phyloP scores from a whole-genome alignment of 108 stramenopile species.

The Epipyxis sp. region DNA sequence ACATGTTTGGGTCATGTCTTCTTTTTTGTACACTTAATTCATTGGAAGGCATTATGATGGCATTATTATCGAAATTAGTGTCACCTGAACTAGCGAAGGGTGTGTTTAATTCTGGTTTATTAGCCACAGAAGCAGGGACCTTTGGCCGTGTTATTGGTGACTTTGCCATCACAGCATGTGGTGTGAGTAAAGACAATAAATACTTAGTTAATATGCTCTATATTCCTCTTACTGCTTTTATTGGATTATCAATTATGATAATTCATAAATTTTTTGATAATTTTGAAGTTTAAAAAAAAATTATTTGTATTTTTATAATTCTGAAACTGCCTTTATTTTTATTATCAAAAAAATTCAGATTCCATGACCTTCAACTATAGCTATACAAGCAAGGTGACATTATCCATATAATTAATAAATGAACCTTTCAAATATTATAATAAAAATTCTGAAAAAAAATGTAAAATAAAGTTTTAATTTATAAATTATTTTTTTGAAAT shows the following conservation, averaged over 20 bases:
- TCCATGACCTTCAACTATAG: no score
- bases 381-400: no score
- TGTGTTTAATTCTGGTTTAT: constrained; percentile 76
- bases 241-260: not conserved
- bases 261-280: not conserved
- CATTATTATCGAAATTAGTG: constrained; percentile 74
- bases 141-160: constrained; percentile 63
- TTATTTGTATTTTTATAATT: no score
- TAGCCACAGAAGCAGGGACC: constrained; percentile 85
- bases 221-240: not conserved
- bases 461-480: no score
- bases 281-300: not conserved
- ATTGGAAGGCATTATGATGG: constrained; percentile 70
- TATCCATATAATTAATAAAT: no score
- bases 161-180: constrained; percentile 44
- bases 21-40: constrained; percentile 45
- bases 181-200: not conserved
- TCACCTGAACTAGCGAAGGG: constrained; percentile 69
- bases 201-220: not conserved
- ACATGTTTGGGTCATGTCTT: constrained; percentile 39
- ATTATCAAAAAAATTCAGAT: no score
- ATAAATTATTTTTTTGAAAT: no score
- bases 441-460: no score
- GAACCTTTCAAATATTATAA: no score
- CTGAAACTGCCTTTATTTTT: no score